Percentiles rank a stretch among this genome's conserved stretches.
Evolutionary conservation across 2,329 filamentous ascomycete species (phyloP).

Genomic region (Talaromyces albobiverticillius): DNA sequence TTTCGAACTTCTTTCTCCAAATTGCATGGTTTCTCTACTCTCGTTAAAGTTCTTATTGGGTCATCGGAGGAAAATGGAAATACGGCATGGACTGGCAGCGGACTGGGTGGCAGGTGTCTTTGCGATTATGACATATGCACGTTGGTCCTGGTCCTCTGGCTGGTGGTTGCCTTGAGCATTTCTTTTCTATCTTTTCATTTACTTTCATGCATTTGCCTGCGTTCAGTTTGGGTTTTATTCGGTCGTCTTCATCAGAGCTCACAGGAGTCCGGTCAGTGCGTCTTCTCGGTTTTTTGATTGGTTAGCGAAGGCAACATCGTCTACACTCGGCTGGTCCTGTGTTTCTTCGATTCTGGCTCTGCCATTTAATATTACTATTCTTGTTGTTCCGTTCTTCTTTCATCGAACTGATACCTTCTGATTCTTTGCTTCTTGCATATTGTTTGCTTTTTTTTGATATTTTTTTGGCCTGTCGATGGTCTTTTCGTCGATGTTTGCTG

Average conservation of each 20-base stretch:
- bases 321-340: slow-evolving; percentile 48
- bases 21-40: slow-evolving; percentile 21
- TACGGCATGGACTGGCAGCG: slow-evolving; percentile 29
- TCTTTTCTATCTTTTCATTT: slow-evolving; percentile 23
- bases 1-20: slow-evolving; percentile 16
- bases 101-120: slow-evolving; percentile 31
- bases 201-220: slow-evolving; percentile 27
- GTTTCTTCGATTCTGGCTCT: slow-evolving; percentile 38
- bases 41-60: slow-evolving; percentile 41
- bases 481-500: background rate
- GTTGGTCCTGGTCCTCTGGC: slow-evolving; percentile 31
- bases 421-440: slow-evolving; percentile 6
- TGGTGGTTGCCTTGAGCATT: slow-evolving; percentile 30
- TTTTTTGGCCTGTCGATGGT: background rate
- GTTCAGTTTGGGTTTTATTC: slow-evolving; percentile 26
- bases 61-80: slow-evolving; percentile 33
- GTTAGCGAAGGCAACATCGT: slow-evolving; percentile 34
- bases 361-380: slow-evolving; percentile 34
- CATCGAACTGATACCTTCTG: slow-evolving; percentile 13
- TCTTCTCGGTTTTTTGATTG: slow-evolving; percentile 34
- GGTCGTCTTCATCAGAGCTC: slow-evolving; percentile 32
- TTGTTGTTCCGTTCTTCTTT: slow-evolving; percentile 17
- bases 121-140: slow-evolving; percentile 19
- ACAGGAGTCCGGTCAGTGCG: slow-evolving; percentile 45
- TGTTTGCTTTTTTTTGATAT: background rate